These are phyloP conservation scores for Eimeria brunetti DNA, from an alignment of 169 alveolate genomes.

Conservation along the genomic window DNA sequence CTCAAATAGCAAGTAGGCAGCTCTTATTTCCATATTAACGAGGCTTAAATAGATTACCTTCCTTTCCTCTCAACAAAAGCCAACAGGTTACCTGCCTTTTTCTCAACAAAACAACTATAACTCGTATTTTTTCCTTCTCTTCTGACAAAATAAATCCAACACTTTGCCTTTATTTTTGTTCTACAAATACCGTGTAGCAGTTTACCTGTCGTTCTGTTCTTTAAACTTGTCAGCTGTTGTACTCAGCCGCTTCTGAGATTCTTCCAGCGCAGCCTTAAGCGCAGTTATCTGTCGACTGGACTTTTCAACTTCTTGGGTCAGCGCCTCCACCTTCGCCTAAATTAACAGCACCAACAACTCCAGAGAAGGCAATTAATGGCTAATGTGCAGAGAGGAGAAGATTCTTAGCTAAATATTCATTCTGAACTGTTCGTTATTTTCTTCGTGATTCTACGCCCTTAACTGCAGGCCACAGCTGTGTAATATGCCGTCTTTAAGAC, in stretches of 20 bases:
- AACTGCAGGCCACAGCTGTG: neutral
- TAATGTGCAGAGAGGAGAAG: neutral
- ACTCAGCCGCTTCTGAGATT: slow-evolving; percentile 19
- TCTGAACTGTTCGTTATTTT: neutral
- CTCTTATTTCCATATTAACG: too few species aligned
- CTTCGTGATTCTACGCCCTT: neutral
- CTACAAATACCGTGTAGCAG: too few species aligned
- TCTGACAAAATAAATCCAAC: too few species aligned
- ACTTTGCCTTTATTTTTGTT: too few species aligned
- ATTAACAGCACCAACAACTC: neutral
- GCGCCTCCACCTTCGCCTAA: slow-evolving; percentile 24
- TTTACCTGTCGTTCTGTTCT: slow-evolving; percentile 47
- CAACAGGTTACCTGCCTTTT: too few species aligned
- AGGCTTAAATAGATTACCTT: too few species aligned
- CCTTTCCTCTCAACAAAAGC: too few species aligned
- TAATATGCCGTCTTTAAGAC: neutral
- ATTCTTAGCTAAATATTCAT: neutral
- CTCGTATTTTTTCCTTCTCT: too few species aligned
- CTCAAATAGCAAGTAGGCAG: too few species aligned
- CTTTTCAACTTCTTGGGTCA: neutral
- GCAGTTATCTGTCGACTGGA: neutral
- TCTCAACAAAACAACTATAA: too few species aligned
- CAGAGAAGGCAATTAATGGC: neutral
- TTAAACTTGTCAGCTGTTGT: slow-evolving; percentile 61
- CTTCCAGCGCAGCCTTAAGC: slow-evolving; percentile 55